Base-by-base conservation (phyloP, 2,329 filamentous ascomycete species). In the Iodosphaeria phyllophila region DNA sequence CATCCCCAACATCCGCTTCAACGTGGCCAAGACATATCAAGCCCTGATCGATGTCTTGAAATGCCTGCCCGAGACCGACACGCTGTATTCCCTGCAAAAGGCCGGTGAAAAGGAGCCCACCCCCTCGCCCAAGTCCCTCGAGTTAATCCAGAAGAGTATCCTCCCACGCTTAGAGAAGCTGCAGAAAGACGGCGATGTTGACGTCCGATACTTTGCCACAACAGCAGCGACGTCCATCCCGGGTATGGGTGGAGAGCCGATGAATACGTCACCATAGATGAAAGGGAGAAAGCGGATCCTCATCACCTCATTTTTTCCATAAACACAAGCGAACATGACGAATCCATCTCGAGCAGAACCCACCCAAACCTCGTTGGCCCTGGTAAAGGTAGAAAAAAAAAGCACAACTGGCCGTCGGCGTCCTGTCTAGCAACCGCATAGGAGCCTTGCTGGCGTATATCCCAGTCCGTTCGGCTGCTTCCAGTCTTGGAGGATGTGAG, bases 1-100 rank as follows among this genome's bases (percentile, higher is more conserved):
- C 22, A 98, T 98, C 34, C 89, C 89, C 37, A 98, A 98, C 56
- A 98, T 98, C 47, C 82, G 89, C 25, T 98, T 98, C 67, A 98
- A 98, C 51, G 89, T 98, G 23, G 89, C 89, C 39, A 98, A 98
- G 60, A 95, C 89, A 23, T 98, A 95, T 46, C 71, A 73, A 13
- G 74, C 89, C 25, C 60, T 98, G 30, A 83, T 95, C 42, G 74
- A 78, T 38, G 83, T 84, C n/a, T 64, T 98, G 43, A 83, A 86
- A 52, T 77, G 82, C 39, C 64, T 98, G 28, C 86, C 89, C 3
- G 78, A 84, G 27, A 65, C 89, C 44, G 83, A 83, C 32, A 95
- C 86, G 9, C 62, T 95, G 33, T 71, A 76, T 46, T 72, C 80
- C 26, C 53, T 91, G 30, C 82, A 93, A 52, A 89, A 92, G 59